Conservation (phyloP, 768 basidiomycete species). For the Podaxis rugospora region DNA sequence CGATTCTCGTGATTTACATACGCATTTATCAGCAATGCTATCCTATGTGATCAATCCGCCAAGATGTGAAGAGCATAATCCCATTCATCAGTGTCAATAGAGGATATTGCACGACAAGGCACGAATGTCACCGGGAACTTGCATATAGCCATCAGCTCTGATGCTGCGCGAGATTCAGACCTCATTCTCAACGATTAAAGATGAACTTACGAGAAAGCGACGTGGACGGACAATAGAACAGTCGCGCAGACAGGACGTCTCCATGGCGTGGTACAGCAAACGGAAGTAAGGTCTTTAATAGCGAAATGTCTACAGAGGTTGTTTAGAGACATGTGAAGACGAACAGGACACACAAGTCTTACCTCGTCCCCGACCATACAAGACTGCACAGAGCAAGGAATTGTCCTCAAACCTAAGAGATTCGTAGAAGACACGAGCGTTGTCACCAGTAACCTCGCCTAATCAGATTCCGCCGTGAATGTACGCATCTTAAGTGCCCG, state of each 20-base stretch:
- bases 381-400: neutral
- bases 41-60: conserved; percentile 3
- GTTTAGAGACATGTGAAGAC: neutral
- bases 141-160: neutral
- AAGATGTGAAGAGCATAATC: conserved; percentile 52
- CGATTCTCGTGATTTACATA: neutral
- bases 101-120: conserved; percentile 49
- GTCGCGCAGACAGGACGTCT: conserved; percentile 35
- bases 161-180: neutral
- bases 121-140: conserved; percentile 39
- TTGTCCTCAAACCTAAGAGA: neutral
- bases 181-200: neutral
- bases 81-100: conserved; percentile 40
- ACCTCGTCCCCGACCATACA: conserved; percentile 6
- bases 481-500: neutral
- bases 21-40: neutral
- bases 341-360: neutral
- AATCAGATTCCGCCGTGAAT: neutral
- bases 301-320: neutral
- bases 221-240: conserved; percentile 37
- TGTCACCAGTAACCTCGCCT: neutral
- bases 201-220: conserved; percentile 24
- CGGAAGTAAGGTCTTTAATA: neutral
- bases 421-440: conserved; percentile 1
- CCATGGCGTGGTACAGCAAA: neutral